A percentile compares a stretch with the other conserved stretches of the same genome.
These are phyloP conservation scores for Saposhnikovia divaricata DNA, from an alignment of 129 eudicot genomes.

Conservation along the genomic window DNA sequence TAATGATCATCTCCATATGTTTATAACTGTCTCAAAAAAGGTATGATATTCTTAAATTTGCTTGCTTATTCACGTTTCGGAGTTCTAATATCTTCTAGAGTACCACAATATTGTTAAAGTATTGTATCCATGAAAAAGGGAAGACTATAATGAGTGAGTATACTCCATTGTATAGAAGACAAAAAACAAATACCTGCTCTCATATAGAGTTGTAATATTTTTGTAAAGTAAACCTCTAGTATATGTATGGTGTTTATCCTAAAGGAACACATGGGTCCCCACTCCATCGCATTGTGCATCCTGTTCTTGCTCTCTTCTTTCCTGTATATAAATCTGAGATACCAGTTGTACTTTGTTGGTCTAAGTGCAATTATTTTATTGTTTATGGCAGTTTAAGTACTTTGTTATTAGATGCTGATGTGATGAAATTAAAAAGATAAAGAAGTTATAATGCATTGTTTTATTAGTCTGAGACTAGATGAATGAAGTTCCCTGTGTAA, in stretches of 20 bases:
- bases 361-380: neutral
- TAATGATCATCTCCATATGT: neutral
- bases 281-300: neutral
- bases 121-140: neutral
- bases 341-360: slow-evolving; percentile 3
- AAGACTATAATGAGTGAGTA: slow-evolving; percentile 3
- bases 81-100: neutral
- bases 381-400: neutral
- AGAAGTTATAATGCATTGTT: neutral
- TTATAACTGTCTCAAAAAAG: neutral
- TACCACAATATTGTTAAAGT: neutral
- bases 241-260: neutral
- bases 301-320: neutral
- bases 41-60: neutral
- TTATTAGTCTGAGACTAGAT: neutral
- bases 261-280: slow-evolving; percentile 2
- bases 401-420: neutral
- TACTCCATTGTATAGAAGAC: slow-evolving; percentile 12
- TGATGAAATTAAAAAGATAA: neutral
- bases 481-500: neutral
- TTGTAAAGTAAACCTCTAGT: slow-evolving; percentile 10
- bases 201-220: slow-evolving; percentile 7
- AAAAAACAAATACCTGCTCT: slow-evolving; percentile 14
- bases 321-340: neutral
- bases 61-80: neutral